These are phyloP conservation scores for Fusarium humuli DNA, from an alignment of 2,329 filamentous ascomycete genomes.

Conservation along the genomic window DNA sequence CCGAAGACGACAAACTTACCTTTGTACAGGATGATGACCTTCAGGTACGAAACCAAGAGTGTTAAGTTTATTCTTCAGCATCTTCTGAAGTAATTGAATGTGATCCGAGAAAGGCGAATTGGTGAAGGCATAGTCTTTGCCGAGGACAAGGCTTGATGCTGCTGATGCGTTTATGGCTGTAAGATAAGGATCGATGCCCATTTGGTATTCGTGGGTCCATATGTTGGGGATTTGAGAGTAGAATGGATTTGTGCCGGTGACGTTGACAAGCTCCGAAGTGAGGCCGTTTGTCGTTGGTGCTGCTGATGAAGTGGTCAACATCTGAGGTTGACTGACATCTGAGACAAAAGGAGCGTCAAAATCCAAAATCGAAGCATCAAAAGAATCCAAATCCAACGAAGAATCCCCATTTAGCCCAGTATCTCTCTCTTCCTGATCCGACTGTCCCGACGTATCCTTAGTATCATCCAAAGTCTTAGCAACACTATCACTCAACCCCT, in stretches of 20 bases:
- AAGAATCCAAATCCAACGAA: neutral
- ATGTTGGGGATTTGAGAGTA: constrained; percentile 48
- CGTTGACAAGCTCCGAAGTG: constrained; percentile 17
- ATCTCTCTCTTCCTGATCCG: neutral
- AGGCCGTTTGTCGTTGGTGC: neutral
- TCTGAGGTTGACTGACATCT: neutral
- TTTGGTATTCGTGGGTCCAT: constrained; percentile 49
- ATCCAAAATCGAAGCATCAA: constrained; percentile 13
- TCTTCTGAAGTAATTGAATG: constrained; percentile 44
- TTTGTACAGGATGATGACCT: constrained; percentile 22
- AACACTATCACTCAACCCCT: constrained; percentile 43
- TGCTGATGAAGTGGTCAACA: neutral
- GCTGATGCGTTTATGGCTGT: constrained; percentile 42
- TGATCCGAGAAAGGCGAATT: constrained; percentile 51
- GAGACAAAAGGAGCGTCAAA: constrained; percentile 4
- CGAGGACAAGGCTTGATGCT: constrained; percentile 34
- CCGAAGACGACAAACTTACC: constrained; percentile 1
- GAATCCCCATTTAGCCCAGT: neutral
- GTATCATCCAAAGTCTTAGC: constrained; percentile 42
- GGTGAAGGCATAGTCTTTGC: constrained; percentile 44
- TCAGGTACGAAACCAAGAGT: constrained; percentile 30
- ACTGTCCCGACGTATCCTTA: neutral
- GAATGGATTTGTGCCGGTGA: constrained; percentile 22
- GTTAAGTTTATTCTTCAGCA: constrained; percentile 43
- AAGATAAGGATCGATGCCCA: constrained; percentile 46